Conservation (phyloP, 768 basidiomycete species). For the Boletus tylopilopsis region DNA sequence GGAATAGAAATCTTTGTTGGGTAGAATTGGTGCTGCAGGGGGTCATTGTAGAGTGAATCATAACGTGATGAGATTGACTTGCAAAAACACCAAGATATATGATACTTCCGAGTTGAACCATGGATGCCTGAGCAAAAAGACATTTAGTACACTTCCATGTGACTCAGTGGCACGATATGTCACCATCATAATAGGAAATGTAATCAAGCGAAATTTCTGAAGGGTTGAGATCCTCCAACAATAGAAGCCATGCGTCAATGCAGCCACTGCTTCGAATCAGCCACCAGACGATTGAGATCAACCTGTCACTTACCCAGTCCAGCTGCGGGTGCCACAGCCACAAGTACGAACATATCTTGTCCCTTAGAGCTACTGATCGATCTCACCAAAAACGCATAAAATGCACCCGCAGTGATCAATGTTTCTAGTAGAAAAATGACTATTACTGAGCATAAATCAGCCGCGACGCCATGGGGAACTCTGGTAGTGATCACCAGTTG, state of each 20-base stretch:
- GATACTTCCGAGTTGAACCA: slow-evolving; percentile 19
- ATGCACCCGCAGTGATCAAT: slow-evolving; percentile 6
- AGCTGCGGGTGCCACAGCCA: background rate
- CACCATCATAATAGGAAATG: slow-evolving; percentile 17
- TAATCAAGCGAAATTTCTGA: background rate
- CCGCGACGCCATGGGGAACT: background rate
- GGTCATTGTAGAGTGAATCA: too few species aligned
- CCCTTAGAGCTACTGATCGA: too few species aligned
- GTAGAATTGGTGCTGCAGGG: too few species aligned
- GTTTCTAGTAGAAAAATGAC: slow-evolving; percentile 15
- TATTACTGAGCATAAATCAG: slow-evolving; percentile 4
- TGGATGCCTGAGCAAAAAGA: slow-evolving; percentile 12
- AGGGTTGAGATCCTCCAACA: slow-evolving; percentile 21
- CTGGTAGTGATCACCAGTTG: slow-evolving; percentile 5
- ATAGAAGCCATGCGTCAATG: slow-evolving; percentile 17
- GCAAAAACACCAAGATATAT: background rate
- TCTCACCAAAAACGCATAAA: slow-evolving; percentile 12
- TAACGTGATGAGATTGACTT: background rate
- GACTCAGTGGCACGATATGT: background rate
- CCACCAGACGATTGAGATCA: background rate
- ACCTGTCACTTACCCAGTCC: slow-evolving; percentile 16
- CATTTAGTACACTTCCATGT: background rate
- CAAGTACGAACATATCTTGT: rapidly evolving
- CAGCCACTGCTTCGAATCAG: slow-evolving; percentile 9
- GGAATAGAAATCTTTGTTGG: too few species aligned